Evolutionary conservation across 2,329 filamentous ascomycete genomes (phyloP).

Genomic region (Trichophyton schoenleinii): DNA sequence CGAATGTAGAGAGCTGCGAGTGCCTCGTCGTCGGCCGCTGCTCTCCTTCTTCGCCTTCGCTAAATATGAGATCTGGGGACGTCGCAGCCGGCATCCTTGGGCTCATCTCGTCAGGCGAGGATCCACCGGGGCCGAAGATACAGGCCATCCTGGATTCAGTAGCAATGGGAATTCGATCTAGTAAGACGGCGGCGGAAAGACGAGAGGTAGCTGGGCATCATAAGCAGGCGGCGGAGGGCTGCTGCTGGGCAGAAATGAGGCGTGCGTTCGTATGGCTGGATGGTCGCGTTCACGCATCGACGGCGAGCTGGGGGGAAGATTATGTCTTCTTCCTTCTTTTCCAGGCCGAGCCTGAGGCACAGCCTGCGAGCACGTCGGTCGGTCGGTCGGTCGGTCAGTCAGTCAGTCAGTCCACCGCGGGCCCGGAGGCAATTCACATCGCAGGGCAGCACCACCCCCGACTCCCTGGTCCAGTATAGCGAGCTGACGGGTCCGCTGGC

Average conservation of each 20-base stretch:
- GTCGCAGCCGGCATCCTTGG: neutral
- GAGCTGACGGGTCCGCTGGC: neutral
- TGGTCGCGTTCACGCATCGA: conserved; percentile 1
- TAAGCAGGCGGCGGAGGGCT: conserved; percentile 1
- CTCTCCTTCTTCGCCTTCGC: conserved; percentile 17
- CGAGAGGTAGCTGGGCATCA: conserved; percentile 4
- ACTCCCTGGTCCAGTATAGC: no score
- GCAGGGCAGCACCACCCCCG: neutral
- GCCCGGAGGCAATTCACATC: neutral
- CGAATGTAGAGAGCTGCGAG: conserved; percentile 35
- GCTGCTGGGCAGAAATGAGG: neutral
- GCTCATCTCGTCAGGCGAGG: neutral
- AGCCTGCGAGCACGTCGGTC: neutral
- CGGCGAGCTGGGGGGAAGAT: neutral
- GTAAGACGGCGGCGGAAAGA: neutral
- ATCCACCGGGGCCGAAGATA: neutral
- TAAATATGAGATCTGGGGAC: conserved; percentile 15
- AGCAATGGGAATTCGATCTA: neutral
- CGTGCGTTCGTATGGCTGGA: neutral
- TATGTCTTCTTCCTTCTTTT: neutral
- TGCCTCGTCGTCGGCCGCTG: conserved; percentile 18
- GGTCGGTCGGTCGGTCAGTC: neutral
- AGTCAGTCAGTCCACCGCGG: no score
- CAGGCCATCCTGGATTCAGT: neutral
- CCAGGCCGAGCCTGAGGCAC: neutral